Base-by-base conservation (phyloP, 1,284 basidiomycete genomes). In the Cutaneotrichosporon arboriforme region DNA sequence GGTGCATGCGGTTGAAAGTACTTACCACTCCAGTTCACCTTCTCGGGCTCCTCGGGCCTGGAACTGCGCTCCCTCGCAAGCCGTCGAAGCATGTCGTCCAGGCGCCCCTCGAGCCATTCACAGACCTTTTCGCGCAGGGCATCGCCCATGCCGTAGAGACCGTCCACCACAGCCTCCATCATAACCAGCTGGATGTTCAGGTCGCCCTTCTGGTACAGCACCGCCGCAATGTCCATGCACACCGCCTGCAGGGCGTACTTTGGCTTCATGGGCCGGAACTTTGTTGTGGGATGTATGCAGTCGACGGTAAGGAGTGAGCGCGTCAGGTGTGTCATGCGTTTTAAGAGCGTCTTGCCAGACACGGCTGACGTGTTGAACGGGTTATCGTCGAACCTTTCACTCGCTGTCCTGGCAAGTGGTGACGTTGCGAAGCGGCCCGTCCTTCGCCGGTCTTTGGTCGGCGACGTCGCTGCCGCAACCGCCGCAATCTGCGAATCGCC, bases 41-140 rank as follows among this genome's bases (percentile, higher is more conserved):
- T 21, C 1, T 8, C 10, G 20, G 15, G 17, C 33, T 49, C 34
- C 4, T 26, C 40, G 18, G 9, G 4, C 17, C n/a, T 18, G 10
- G 18, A 20, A n/a, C 41, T 34, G 5, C 49, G 41, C 15, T 61
- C 64, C 18, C 42, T 54, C 7, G 58, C 66, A 37, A 67, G 52
- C 4, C 37, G 46, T 0, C 39, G 33, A 21, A 69, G 58, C 21
- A 69, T 44, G 37, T 68, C 65, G 0, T 51, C 61, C 20, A 73
- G 31, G 21, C 65, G 47, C 1, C 68, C 66, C 39, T 70, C 67
- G 60, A 80, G 57, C 80, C 80, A 54, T 68, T 77, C 49, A 72
- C 76, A 61, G 64, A 81, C 50, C 68, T 76, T 17, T 74, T 78
- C 70, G 39, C 59, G 8, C 68, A 81, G 55, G 65, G 76, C 61